Evolutionary conservation across 192 early-diverging fungal genomes (phyloP).

Genomic region (Spinellus fusiger): DNA sequence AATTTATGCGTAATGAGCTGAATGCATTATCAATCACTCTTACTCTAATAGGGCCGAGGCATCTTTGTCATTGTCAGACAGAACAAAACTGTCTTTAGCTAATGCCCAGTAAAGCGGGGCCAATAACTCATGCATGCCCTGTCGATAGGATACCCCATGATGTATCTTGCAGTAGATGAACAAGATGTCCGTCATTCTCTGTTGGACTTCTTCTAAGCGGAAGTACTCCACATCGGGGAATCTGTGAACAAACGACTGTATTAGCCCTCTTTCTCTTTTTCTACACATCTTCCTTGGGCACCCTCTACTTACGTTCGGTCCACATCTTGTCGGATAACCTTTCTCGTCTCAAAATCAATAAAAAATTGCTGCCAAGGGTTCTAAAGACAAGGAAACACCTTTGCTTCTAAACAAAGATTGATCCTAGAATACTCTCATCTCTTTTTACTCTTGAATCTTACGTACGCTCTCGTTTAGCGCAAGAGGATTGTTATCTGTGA

Average conservation of each 20-base stretch:
- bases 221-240: constrained; percentile 90
- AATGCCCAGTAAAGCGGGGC: constrained; percentile 80
- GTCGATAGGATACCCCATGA: constrained; percentile 83
- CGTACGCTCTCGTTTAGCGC: constrained; percentile 71
- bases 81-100: constrained; percentile 57
- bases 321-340: constrained; percentile 86
- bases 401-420: background rate
- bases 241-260: constrained; percentile 27
- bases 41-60: constrained; percentile 15
- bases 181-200: constrained; percentile 69
- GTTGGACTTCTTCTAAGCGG: constrained; percentile 55
- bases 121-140: constrained; percentile 97
- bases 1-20: background rate
- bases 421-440: background rate
- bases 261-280: background rate
- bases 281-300: background rate
- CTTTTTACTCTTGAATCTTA: background rate
- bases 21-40: background rate
- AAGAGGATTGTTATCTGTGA: constrained; percentile 79
- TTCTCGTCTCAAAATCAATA: constrained; percentile 76
- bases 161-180: constrained; percentile 93
- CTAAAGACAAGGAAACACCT: constrained; percentile 24
- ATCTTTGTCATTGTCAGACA: constrained; percentile 2
- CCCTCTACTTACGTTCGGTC: constrained; percentile 67
- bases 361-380: constrained; percentile 96